Base-by-base conservation (phyloP, 371 early-diverging fungal genomes). In the Neoconidiobolus thromboides region DNA sequence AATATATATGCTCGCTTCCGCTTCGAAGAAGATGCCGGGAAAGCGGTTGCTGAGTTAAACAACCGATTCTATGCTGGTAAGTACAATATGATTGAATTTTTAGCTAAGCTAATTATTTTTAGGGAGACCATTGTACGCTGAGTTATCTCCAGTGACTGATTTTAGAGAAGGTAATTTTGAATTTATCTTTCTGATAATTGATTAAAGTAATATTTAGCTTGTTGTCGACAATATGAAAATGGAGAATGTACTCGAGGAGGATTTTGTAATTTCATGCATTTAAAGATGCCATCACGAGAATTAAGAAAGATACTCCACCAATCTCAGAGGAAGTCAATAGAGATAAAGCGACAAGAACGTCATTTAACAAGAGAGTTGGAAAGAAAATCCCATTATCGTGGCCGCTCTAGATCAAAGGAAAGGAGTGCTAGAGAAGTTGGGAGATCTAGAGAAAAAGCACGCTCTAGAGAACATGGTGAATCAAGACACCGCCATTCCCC, bases 241-340 rank as follows among this genome's bases (percentile, higher is more conserved):
- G 76, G 82, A 55, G 91, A 89, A 68, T 96, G 99, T 73, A 89
- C 84, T 63, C 88, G 96, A 43, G 96, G 95, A 38, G 96, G 96
- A 2, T 84, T 91, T 65, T 98, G 99, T 73, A 96, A 95, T 73
- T 98, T 97, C 72, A 96, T 98, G 96, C 99, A 98, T 74, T 72
- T 94, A 48, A 86, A 89, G 62, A 78, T 79, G 55, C 89, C 91
- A 2, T 75, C 85, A 15, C 76, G 86, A 53, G 65, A 73, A 48
- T 67, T 96, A 54, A 75, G 78, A 62, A 74, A 83, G 64, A 89
- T 89, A 43, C 72, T 96, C 42, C 79, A 76, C 63, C 89, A 82
- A 37, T 85, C 87, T 39, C 97, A 96, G 65, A 69, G 83, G 55
- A 60, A 74, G 48, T 73, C 76, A n/a, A 60, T 76, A 26, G 26